These are phyloP conservation scores for Penicillium sp. DNA, from an alignment of 2,329 filamentous ascomycete genomes.

Conservation along the genomic window DNA sequence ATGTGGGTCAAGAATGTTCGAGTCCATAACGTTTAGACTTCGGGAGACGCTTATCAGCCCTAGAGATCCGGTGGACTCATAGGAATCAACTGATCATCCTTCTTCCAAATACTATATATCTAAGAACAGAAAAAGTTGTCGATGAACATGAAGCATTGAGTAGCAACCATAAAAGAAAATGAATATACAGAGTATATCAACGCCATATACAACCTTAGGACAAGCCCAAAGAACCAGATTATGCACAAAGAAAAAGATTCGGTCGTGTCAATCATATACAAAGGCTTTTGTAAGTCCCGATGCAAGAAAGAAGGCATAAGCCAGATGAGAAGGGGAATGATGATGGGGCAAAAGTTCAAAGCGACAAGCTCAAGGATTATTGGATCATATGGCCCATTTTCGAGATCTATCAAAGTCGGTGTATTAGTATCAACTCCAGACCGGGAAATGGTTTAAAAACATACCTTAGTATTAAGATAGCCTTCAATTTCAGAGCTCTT, in stretches of 20 bases:
- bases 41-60: background rate
- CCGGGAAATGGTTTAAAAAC: slow-evolving; percentile 22
- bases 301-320: slow-evolving; percentile 8
- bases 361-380: slow-evolving; percentile 19
- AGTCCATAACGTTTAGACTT: slow-evolving; percentile 1
- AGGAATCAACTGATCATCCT: background rate
- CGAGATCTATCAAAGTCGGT: slow-evolving; percentile 52
- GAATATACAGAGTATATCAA: slow-evolving; percentile 10
- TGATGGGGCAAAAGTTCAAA: slow-evolving; percentile 1
- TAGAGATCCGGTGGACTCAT: too few relatives aligned
- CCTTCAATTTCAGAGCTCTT: slow-evolving; percentile 81
- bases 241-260: slow-evolving; percentile 12
- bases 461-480: slow-evolving; percentile 87
- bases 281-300: slow-evolving; percentile 8
- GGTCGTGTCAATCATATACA: slow-evolving; percentile 21
- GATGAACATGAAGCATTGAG: background rate
- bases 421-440: background rate
- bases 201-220: background rate
- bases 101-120: background rate
- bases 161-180: slow-evolving; percentile 3
- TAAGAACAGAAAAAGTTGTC: background rate
- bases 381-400: slow-evolving; percentile 74
- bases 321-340: slow-evolving; percentile 1
- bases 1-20: background rate
- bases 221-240: slow-evolving; percentile 9